These are phyloP conservation scores for Colletotrichum theobromicola DNA, from an alignment of 2,329 filamentous ascomycete species.

Conservation along the genomic window DNA sequence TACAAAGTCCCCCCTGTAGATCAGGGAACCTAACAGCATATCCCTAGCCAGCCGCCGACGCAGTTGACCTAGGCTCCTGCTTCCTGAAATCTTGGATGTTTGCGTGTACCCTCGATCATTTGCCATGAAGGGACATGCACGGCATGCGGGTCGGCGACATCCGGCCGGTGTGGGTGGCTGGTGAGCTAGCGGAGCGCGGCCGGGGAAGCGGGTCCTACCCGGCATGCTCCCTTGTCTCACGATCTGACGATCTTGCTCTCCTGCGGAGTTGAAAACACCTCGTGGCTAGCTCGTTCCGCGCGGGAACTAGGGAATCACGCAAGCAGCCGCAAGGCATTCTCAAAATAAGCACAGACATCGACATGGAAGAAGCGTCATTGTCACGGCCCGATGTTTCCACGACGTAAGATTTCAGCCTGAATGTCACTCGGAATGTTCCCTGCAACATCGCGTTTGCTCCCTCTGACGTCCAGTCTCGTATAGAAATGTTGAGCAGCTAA, in stretches of 20 bases:
- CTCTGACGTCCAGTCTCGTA: background rate
- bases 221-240: conserved; percentile 2
- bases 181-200: background rate
- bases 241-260: background rate
- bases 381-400: background rate
- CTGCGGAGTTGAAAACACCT: background rate
- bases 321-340: background rate
- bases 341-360: background rate
- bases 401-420: background rate
- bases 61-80: background rate
- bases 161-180: background rate
- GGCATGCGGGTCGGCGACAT: background rate
- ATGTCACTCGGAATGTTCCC: background rate
- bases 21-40: background rate
- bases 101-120: too few relatives aligned
- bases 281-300: background rate
- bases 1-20: background rate
- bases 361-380: background rate
- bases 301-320: background rate
- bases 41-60: background rate
- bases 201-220: background rate
- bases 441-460: background rate
- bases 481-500: background rate
- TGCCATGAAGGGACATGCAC: background rate
- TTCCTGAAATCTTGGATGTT: background rate